phyloP scores from a whole-genome alignment of 2,329 filamentous ascomycete species.

The Ceratocystis ficicola region DNA sequence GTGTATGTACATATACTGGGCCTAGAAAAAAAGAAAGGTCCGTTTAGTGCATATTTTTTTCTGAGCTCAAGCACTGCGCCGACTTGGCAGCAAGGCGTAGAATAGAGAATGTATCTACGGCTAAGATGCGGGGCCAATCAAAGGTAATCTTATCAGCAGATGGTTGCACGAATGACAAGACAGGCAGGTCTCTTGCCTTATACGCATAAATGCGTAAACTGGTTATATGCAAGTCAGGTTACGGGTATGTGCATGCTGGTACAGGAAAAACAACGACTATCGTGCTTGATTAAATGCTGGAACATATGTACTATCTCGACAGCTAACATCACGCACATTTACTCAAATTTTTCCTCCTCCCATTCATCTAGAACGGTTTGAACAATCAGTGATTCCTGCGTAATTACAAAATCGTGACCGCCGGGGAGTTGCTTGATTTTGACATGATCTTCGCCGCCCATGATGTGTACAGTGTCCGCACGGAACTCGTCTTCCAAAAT shows the following conservation, averaged over 20 bases:
- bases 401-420: constrained; percentile 46
- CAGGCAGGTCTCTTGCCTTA: background rate
- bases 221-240: background rate
- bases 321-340: background rate
- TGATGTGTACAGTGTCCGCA: constrained; percentile 38
- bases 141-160: constrained; percentile 1
- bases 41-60: constrained; percentile 10
- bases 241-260: constrained; percentile 4
- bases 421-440: constrained; percentile 42
- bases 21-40: background rate
- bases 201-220: constrained; percentile 1
- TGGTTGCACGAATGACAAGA: constrained; percentile 3
- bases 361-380: constrained; percentile 16
- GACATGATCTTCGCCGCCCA: constrained; percentile 39
- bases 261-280: background rate
- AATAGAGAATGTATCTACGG: background rate
- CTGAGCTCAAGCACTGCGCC: background rate
- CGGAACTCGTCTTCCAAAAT: constrained; percentile 41
- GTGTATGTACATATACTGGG: constrained; percentile 1
- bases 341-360: background rate
- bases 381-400: constrained; percentile 15
- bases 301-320: background rate
- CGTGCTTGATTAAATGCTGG: background rate
- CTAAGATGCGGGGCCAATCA: constrained; percentile 6
- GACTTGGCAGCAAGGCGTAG: background rate